Evolutionary conservation across 2,329 filamentous ascomycete genomes (phyloP), one percentile per base, ranked within the genome.

Genomic region (Fusarium nematophilum): DNA sequence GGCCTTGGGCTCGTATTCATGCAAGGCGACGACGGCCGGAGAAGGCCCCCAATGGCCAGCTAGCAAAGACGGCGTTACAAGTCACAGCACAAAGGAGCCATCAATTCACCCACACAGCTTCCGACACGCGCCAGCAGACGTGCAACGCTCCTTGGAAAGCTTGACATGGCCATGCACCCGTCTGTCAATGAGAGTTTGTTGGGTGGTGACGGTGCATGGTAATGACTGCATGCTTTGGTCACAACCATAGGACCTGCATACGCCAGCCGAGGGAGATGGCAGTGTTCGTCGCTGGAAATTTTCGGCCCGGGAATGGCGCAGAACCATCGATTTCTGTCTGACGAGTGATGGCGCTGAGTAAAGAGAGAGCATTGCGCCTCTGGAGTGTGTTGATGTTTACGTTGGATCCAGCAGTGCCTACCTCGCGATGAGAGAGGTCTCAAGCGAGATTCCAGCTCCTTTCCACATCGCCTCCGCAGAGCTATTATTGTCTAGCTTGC

Each of bases 1-100:
- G 57, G 49, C 21, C 46, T 48, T 31, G 21, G 52, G 43, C 66
- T 69, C 66, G 66, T 69, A 69, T 69, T 69, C 66, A 69, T 69
- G 59, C 55, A 57, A 58, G 46, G 50, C 56, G 50, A 54, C 54
- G 44, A 57, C 38, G 31, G 50, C 34, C 36, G 18, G 39, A 48
- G 34, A 43, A 51, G 17, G 21, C 6, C 21, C 21, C 54, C 26
- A 56, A 55, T 64, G 57, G 53, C 25, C 53, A 55, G 38, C 57
- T 53, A 61, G 33, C 57, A 8, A 58, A 53, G n/a, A 40, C 50
- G 40, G 62, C 52, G 50, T 59, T 69, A 51, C 62, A 68, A 53
- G 62, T 62, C 55, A 67, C 64, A 64, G 38, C 51, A 42, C 48
- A 54, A 30, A 55, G 48, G 14, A 46, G 53, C 39, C 49, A 46